These are phyloP conservation scores for Lactarius hengduanensis DNA, from an alignment of 768 basidiomycete species.

Conservation along the genomic window DNA sequence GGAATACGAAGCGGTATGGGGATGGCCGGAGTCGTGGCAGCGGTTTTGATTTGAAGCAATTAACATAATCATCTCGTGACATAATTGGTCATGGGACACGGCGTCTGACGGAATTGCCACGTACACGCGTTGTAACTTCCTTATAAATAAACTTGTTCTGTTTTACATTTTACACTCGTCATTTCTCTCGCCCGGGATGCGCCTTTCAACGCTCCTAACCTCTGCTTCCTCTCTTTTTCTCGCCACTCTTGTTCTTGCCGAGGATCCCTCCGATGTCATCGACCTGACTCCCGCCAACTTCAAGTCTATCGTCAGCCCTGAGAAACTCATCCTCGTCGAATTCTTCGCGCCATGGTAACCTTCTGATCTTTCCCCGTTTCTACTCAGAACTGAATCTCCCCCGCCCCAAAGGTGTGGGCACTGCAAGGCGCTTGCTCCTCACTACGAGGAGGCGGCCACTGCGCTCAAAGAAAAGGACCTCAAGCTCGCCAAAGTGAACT, in stretches of 20 bases:
- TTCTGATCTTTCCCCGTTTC: neutral
- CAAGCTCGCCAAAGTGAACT: constrained; percentile 95
- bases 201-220: constrained; percentile 51
- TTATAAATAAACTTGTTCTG: constrained; percentile 33
- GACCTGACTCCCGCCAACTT: constrained; percentile 71
- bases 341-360: constrained; percentile 87
- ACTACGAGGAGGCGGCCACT: constrained; percentile 93
- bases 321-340: constrained; percentile 84
- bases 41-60: constrained; percentile 55
- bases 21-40: constrained; percentile 70
- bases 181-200: constrained; percentile 51
- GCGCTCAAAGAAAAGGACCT: constrained; percentile 86
- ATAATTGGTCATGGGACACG: neutral
- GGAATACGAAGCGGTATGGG: constrained; percentile 52
- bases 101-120: constrained; percentile 42
- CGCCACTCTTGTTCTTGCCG: constrained; percentile 51
- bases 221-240: constrained; percentile 54
- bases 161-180: constrained; percentile 29
- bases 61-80: constrained; percentile 22
- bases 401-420: constrained; percentile 73
- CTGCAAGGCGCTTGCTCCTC: constrained; percentile 92
- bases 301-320: constrained; percentile 58
- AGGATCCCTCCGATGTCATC: constrained; percentile 75
- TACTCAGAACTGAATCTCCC: neutral
- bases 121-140: constrained; percentile 41